Conservation (phyloP, 164 flowering plant species). For the Vitis riparia region DNA sequence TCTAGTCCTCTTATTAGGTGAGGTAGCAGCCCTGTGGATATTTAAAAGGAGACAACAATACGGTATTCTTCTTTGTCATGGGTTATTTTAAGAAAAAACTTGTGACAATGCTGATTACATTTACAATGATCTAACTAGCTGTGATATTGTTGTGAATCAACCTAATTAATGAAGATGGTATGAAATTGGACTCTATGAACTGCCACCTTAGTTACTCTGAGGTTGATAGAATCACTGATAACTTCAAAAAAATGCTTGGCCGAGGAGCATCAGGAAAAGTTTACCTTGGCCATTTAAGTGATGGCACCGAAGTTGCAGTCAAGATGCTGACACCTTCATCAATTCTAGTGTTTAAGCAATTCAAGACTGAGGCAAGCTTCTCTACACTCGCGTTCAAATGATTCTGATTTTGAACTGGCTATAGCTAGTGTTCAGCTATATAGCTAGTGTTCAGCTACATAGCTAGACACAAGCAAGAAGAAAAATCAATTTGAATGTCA, state of each 20-base stretch:
- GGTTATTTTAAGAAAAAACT: background rate
- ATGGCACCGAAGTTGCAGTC: slow-evolving; percentile 34
- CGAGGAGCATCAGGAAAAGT: slow-evolving; percentile 55
- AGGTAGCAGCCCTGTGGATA: background rate
- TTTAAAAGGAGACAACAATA: slow-evolving; percentile 2
- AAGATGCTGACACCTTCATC: slow-evolving; percentile 29
- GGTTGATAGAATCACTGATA: slow-evolving; percentile 34
- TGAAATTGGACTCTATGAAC: slow-evolving; percentile 10
- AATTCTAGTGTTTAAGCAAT: slow-evolving; percentile 18
- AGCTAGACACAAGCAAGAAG: too few relatives aligned
- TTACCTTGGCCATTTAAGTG: slow-evolving; percentile 32
- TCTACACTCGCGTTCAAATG: too few relatives aligned
- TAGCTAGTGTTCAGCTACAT: too few relatives aligned
- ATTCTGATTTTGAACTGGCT: background rate
- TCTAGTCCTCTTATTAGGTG: background rate
- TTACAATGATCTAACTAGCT: background rate
- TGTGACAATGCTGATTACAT: too few relatives aligned
- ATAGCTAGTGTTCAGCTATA: too few relatives aligned
- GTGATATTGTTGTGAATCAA: too few relatives aligned
- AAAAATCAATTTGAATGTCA: too few relatives aligned
- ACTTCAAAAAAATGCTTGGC: slow-evolving; percentile 35
- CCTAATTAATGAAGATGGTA: background rate
- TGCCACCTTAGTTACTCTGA: slow-evolving; percentile 35
- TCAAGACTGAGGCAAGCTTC: slow-evolving; percentile 22
- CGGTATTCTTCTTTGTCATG: background rate